Percentiles rank a stretch among this genome's conserved stretches.
Evolutionary conservation across 257 asterid species (phyloP).

Genomic region (Jaltomata sinuosa): DNA sequence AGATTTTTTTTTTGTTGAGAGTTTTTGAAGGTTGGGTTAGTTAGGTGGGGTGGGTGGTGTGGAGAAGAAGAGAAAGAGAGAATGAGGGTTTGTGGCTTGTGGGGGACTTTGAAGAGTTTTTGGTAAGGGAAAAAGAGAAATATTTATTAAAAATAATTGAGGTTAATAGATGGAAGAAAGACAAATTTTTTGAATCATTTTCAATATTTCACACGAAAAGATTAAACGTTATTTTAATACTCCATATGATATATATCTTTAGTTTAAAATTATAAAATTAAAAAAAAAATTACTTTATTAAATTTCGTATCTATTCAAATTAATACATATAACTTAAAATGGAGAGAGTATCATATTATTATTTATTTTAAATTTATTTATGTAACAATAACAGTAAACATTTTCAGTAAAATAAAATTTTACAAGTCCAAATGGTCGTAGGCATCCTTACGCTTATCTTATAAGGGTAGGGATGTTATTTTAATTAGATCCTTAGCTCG

Average conservation of each 20-base stretch:
- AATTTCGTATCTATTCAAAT: background rate
- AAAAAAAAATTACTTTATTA: background rate
- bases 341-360: background rate
- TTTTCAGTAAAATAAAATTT: too few relatives aligned
- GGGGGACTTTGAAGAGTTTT: constrained; percentile 16
- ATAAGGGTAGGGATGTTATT: too few relatives aligned
- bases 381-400: too few relatives aligned
- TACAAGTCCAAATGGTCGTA: too few relatives aligned
- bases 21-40: background rate
- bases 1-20: background rate
- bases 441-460: too few relatives aligned
- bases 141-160: too few relatives aligned
- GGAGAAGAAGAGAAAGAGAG: constrained; percentile 3
- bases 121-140: background rate
- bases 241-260: too few relatives aligned
- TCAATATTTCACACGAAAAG: background rate
- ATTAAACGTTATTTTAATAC: too few relatives aligned
- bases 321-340: background rate
- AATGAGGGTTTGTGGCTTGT: background rate
- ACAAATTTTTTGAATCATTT: too few relatives aligned
- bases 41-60: constrained; percentile 5
- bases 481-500: too few relatives aligned
- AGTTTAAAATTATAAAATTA: background rate
- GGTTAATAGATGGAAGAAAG: too few relatives aligned
- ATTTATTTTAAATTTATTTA: too few relatives aligned